Conservation (phyloP, 1,139 yeast species). For the Magnusiomyces sp. region DNA sequence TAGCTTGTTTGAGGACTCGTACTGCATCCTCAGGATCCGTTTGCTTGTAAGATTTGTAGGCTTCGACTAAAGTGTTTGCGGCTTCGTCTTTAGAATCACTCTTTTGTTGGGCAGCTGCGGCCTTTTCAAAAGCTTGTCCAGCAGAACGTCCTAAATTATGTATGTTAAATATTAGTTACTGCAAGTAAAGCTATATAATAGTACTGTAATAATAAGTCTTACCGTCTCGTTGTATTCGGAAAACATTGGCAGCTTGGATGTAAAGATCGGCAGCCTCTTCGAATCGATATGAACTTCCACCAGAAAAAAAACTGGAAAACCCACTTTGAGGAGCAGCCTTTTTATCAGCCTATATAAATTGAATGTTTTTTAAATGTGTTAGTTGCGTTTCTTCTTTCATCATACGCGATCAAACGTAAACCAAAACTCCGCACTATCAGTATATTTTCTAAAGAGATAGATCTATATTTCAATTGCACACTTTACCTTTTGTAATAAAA, state of each 20-base stretch:
- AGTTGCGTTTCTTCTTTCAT: background rate
- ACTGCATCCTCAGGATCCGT: slow-evolving; percentile 74
- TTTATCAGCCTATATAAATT: slow-evolving; percentile 49
- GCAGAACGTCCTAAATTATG: slow-evolving; percentile 38
- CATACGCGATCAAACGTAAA: background rate
- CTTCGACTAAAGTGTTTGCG: slow-evolving; percentile 83
- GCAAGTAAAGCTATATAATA: too few species aligned
- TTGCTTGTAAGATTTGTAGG: slow-evolving; percentile 75
- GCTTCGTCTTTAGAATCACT: slow-evolving; percentile 84
- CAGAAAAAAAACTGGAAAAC: slow-evolving; percentile 57
- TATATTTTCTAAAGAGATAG: background rate
- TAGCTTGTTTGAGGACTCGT: slow-evolving; percentile 64
- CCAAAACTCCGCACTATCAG: background rate
- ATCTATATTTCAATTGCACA: background rate
- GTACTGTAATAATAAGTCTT: too few species aligned
- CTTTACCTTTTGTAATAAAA: slow-evolving; percentile 17
- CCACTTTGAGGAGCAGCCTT: slow-evolving; percentile 68
- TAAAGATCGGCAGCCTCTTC: slow-evolving; percentile 93
- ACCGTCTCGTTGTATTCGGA: slow-evolving; percentile 61
- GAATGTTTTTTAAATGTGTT: background rate
- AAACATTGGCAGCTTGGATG: slow-evolving; percentile 84
- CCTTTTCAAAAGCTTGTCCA: slow-evolving; percentile 76
- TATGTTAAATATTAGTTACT: background rate
- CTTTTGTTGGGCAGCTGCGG: slow-evolving; percentile 69
- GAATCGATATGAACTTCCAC: slow-evolving; percentile 53